Evolutionary conservation across 495 filamentous ascomycete genomes (phyloP).

Genomic region (Podospora didyma): DNA sequence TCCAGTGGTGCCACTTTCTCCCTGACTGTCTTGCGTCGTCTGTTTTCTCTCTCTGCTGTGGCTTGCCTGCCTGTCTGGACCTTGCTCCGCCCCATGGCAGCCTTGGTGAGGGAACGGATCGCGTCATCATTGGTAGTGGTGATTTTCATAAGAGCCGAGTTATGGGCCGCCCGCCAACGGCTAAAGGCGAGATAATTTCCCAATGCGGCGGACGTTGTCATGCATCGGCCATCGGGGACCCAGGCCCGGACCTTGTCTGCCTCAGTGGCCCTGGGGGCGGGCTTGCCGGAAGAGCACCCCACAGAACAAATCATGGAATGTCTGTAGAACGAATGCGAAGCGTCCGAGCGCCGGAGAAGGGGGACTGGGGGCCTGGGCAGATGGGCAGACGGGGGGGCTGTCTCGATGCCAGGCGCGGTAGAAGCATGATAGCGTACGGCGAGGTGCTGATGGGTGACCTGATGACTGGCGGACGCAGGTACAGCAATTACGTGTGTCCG

Average conservation of each 20-base stretch:
- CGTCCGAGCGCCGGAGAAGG: constrained; percentile 23
- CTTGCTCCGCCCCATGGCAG: neutral
- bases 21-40: neutral
- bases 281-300: constrained; percentile 25
- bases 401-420: no score
- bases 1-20: neutral
- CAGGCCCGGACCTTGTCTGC: constrained; percentile 6
- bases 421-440: neutral
- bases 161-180: constrained; percentile 35
- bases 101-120: constrained; percentile 23
- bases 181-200: constrained; percentile 43
- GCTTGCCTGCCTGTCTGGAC: neutral
- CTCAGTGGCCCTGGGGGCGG: constrained; percentile 10
- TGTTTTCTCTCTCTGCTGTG: neutral
- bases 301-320: constrained; percentile 40
- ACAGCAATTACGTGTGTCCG: neutral
- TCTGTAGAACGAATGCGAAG: constrained; percentile 29
- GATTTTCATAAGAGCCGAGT: constrained; percentile 40
- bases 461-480: neutral
- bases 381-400: neutral
- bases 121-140: constrained; percentile 35
- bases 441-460: neutral
- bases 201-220: constrained; percentile 38
- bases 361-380: constrained; percentile 7
- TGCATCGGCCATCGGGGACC: constrained; percentile 24